A percentile compares a stretch with the other conserved stretches of the same genome.
These are phyloP conservation scores for Saccharomycopsis microspora DNA, from an alignment of 805 yeast species.

Conservation along the genomic window DNA sequence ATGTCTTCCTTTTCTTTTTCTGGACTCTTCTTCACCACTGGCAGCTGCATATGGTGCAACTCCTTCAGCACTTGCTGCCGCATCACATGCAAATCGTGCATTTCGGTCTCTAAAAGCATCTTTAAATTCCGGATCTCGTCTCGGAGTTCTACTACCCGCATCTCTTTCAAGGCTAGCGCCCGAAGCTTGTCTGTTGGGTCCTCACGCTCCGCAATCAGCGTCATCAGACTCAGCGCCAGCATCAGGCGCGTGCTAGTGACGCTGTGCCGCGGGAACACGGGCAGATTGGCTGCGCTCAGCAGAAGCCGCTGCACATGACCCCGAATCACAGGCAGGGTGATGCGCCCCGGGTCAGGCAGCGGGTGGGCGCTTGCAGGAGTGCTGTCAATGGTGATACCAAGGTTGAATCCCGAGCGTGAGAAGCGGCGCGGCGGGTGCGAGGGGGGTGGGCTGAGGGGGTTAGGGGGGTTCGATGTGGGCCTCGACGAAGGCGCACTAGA, in stretches of 20 bases:
- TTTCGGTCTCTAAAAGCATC: conserved; percentile 4
- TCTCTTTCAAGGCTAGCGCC: conserved; percentile 14
- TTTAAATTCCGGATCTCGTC: conserved; percentile 12
- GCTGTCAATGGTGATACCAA: conserved; percentile 11
- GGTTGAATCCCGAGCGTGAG: conserved; percentile 12
- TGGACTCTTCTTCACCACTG: not conserved
- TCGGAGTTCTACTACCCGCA: conserved; percentile 14
- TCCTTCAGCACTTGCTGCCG: conserved; percentile 11
- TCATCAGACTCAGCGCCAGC: not conserved
- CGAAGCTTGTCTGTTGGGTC: conserved; percentile 8
- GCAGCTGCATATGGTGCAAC: conserved; percentile 8
- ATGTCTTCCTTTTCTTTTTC: not conserved
- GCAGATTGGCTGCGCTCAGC: not conserved
- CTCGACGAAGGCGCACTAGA: too few species aligned
- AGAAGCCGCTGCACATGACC: not conserved
- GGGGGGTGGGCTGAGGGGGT: too few species aligned
- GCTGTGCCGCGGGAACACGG: not conserved
- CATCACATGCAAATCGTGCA: conserved; percentile 11
- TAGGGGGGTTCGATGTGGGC: too few species aligned
- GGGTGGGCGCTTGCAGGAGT: not conserved
- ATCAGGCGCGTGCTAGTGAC: not conserved
- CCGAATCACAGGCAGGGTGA: too few species aligned
- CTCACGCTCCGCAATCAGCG: too few species aligned
- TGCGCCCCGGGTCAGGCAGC: not conserved
- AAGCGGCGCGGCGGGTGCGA: conserved; percentile 2